These are phyloP conservation scores for Kluyveromyces nonfermentans DNA, from an alignment of 805 yeast species.

Conservation along the genomic window DNA sequence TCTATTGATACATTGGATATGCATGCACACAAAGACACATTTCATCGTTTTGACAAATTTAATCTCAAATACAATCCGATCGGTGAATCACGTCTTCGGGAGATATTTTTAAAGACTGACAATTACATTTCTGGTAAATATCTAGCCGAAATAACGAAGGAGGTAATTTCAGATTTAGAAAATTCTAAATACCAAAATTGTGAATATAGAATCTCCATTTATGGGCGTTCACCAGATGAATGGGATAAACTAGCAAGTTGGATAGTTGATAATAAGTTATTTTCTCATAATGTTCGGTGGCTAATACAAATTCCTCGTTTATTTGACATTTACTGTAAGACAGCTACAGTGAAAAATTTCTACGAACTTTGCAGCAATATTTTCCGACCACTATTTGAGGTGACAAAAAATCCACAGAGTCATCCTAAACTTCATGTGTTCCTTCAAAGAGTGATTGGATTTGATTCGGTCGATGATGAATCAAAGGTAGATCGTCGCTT, in stretches of 20 bases:
- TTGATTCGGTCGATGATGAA: constrained; percentile 98
- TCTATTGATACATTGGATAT: constrained; percentile 95
- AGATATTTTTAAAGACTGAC: constrained; percentile 91
- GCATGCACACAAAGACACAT: constrained; percentile 98
- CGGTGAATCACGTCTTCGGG: constrained; percentile 95
- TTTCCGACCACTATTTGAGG: constrained; percentile 86
- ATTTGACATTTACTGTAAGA: constrained; percentile 78
- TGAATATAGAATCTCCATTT: constrained; percentile 89
- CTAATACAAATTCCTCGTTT: constrained; percentile 89
- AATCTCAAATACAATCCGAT: constrained; percentile 95
- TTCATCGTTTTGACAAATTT: constrained; percentile 96
- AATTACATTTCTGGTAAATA: constrained; percentile 83
- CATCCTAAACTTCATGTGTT: constrained; percentile 90
- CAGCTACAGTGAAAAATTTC: constrained; percentile 60
- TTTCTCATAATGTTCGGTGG: constrained; percentile 96
- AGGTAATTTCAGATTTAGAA: constrained; percentile 90
- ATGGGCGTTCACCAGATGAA: constrained; percentile 82
- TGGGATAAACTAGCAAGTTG: constrained; percentile 95
- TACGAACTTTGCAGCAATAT: constrained; percentile 70
- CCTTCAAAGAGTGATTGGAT: constrained; percentile 90
- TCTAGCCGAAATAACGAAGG: constrained; percentile 87
- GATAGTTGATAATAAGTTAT: constrained; percentile 87
- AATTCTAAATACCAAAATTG: constrained; percentile 95
- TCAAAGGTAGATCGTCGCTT: constrained; percentile 80
- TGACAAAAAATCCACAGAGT: constrained; percentile 67